Base-by-base conservation (phyloP, 2,329 filamentous ascomycete genomes). In the Sordariomycetes sp. region DNA sequence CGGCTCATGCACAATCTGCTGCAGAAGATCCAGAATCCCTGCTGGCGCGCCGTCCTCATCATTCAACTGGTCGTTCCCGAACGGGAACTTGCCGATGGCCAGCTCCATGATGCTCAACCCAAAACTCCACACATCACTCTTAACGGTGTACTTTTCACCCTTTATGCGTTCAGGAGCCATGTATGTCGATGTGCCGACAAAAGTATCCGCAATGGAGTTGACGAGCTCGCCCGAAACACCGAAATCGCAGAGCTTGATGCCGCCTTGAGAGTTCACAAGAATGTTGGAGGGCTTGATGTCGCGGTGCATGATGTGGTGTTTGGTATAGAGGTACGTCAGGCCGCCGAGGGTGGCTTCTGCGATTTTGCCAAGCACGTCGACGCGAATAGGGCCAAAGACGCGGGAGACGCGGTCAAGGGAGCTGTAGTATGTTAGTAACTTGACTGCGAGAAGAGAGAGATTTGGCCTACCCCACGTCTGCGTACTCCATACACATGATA, bases 401-500 rank as follows among this genome's bases (percentile, higher is more conserved):
- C 86, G 87, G 2, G 92, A 95, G 41, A 98, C 86, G 45, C 84
- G 79, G 59, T 98, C 92, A 33, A 98, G 78, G 19, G 92, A 84
- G 33, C 92, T 95, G n/a, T n/a, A 55, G 42, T 33, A 40, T 27
- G 33, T 14, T 24, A 26, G 24, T 35, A 9, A 30, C 11, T 14
- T 12, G 16, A 21, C 21, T 12, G 14, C 6, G 23, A 19, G 19
- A 21, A 35, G n/a, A n/a, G n/a, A n/a, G n/a, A n/a, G n/a, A n/a
- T n/a, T n/a, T n/a, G n/a, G n/a, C 32, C 18, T 29, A 66, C 92
- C 92, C 92, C 55, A 90, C 86, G 61, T 98, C 92, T 86, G 94
- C 94, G 57, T 98, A 96, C 59, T 98, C 92, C 92, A 98, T 98
- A 59, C 92, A 98, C 81, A 98, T 90, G 48, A 96, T 93, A 39